A percentile compares a stretch with the other conserved stretches of the same genome.
Evolutionary conservation across 805 yeast species (phyloP).

Genomic region (Kurtzmaniella fragi): DNA sequence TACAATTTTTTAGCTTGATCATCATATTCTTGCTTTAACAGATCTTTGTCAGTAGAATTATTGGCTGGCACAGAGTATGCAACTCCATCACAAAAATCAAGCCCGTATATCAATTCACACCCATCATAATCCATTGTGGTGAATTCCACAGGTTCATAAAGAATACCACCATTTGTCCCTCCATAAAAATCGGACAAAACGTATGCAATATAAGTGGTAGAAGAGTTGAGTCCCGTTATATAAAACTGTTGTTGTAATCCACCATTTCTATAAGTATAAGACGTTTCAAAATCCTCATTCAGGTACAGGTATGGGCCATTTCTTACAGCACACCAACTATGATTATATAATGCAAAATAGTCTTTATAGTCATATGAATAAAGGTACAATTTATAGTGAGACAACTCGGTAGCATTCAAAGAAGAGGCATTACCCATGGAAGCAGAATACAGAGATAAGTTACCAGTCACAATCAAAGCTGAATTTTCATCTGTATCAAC

Average conservation of each 20-base stretch:
- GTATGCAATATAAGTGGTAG: constrained; percentile 61
- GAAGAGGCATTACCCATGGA: constrained; percentile 8
- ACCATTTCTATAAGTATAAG: constrained; percentile 42
- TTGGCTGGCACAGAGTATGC: constrained; percentile 80
- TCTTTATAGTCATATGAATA: constrained; percentile 38
- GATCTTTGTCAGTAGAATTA: constrained; percentile 10
- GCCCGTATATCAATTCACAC: constrained; percentile 69
- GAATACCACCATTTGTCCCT: constrained; percentile 51
- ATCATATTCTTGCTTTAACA: constrained; percentile 49
- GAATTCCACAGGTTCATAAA: constrained; percentile 54
- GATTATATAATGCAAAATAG: constrained; percentile 35
- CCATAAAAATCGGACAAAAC: constrained; percentile 47
- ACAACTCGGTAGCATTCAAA: constrained; percentile 18
- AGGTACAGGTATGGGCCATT: constrained; percentile 41
- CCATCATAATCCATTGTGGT: constrained; percentile 48
- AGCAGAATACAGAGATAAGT: constrained; percentile 23
- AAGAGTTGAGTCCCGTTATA: constrained; percentile 53
- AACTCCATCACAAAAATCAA: constrained; percentile 74
- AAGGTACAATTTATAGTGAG: constrained; percentile 40
- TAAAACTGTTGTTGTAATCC: constrained; percentile 57
- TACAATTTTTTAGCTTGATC: constrained; percentile 50
- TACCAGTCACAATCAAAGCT: constrained; percentile 61
- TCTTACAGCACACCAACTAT: constrained; percentile 69
- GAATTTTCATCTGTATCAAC: constrained; percentile 69
- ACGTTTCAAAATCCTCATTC: constrained; percentile 16